A percentile compares a stretch with the other conserved stretches of the same genome.
phyloP scores from a whole-genome alignment of 768 basidiomycete genomes.

The Gloeostereum incarnatum region DNA sequence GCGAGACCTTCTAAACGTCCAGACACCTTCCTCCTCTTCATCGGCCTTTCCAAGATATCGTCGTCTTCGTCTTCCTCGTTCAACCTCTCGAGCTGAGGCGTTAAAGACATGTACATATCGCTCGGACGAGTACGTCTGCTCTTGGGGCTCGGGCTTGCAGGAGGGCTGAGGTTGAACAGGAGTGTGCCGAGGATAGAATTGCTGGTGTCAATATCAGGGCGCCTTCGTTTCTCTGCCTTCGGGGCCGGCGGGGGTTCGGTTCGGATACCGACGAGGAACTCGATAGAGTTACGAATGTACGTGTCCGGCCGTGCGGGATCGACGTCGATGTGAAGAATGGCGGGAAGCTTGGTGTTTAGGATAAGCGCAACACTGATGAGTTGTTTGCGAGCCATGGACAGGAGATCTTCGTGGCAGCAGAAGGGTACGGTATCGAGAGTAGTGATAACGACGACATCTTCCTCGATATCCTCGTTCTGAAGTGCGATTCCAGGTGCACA shows the following conservation, averaged over 20 bases:
- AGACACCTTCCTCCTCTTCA: constrained; percentile 17
- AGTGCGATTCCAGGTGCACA: constrained; percentile 33
- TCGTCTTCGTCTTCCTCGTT: constrained; percentile 20
- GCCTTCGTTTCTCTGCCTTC: constrained; percentile 15
- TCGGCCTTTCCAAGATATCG: constrained; percentile 9
- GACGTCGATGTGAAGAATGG: constrained; percentile 37
- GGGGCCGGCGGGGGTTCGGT: constrained; percentile 27
- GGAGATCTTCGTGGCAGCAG: constrained; percentile 66
- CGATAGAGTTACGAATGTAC: constrained; percentile 45
- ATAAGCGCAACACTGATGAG: constrained; percentile 42
- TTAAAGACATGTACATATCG: constrained; percentile 11
- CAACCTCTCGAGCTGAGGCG: constrained; percentile 18
- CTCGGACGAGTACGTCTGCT: constrained; percentile 15
- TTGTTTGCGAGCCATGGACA: constrained; percentile 48
- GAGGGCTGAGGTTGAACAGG: constrained; percentile 16
- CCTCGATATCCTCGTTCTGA: constrained; percentile 44
- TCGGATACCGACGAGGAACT: constrained; percentile 50
- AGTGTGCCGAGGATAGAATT: constrained; percentile 7
- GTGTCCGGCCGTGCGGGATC: constrained; percentile 25
- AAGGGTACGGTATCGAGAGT: constrained; percentile 51
- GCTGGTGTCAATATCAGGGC: background rate
- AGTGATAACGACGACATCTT: constrained; percentile 55
- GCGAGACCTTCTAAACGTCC: too few species aligned
- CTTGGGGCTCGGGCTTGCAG: constrained; percentile 14
- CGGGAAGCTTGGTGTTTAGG: constrained; percentile 52